Evolutionary conservation across 2,329 filamentous ascomycete species (phyloP).

Genomic region (Fusarium multiceps): DNA sequence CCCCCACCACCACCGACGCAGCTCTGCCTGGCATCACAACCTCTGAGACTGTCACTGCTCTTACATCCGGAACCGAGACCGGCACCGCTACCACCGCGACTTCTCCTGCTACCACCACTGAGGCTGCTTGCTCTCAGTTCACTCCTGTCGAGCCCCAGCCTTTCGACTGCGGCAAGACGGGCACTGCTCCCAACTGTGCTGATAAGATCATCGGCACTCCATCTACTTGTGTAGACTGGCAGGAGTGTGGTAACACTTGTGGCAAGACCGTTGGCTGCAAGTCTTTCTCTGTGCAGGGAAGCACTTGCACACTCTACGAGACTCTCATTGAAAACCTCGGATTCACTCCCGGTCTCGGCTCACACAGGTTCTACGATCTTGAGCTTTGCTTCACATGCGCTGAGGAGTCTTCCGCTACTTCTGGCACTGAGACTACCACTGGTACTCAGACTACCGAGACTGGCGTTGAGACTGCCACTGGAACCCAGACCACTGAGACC

Average conservation of each 20-base stretch:
- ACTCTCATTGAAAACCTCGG: neutral
- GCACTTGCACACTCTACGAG: slow-evolving; percentile 21
- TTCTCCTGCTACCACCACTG: slow-evolving; percentile 24
- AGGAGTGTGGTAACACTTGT: slow-evolving; percentile 26
- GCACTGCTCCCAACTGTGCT: slow-evolving; percentile 1
- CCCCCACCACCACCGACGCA: slow-evolving; percentile 18
- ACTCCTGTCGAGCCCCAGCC: slow-evolving; percentile 11
- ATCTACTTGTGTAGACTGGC: neutral
- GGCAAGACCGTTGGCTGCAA: slow-evolving; percentile 32
- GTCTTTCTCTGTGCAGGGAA: slow-evolving; percentile 23
- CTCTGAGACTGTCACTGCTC: slow-evolving; percentile 12
- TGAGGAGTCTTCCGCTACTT: slow-evolving; percentile 15
- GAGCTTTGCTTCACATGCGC: slow-evolving; percentile 34
- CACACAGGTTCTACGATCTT: slow-evolving; percentile 27
- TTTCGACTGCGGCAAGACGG: slow-evolving; percentile 15
- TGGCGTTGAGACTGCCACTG: neutral
- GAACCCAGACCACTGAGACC: slow-evolving; percentile 5
- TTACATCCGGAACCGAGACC: slow-evolving; percentile 21
- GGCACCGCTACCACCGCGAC: slow-evolving; percentile 13
- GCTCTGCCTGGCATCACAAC: slow-evolving; percentile 18
- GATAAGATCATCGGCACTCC: slow-evolving; percentile 10
- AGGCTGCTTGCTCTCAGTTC: slow-evolving; percentile 19
- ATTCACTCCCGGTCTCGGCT: neutral
- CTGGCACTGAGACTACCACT: slow-evolving; percentile 12
- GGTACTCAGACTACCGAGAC: neutral